Base-by-base conservation (phyloP, 2,329 filamentous ascomycete species). In the Cryphonectria radicalis region DNA sequence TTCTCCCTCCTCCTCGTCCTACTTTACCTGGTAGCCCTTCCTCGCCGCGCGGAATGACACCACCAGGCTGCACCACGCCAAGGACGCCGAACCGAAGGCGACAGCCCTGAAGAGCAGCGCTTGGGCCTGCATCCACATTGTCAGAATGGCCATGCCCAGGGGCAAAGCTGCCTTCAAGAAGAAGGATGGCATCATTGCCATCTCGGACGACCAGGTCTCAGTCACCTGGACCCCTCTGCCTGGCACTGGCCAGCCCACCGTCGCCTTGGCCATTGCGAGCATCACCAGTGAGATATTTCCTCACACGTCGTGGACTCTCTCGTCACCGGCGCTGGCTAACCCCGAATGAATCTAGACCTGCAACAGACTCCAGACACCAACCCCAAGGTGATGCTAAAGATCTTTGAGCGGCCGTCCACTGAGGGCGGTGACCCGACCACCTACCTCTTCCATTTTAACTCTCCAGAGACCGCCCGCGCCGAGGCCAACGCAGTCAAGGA, bases 291-390 rank as follows among this genome's bases (percentile, higher is more conserved):
- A 79, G 91, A 25, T 68, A 25, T 68, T 74, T 63, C 62, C 35
- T 3, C 10, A 17, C 28, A 7, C 19, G 3, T 25, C 43, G 13
- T 17, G 25, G 6, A 6, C n/a, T n/a, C 37, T 37, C 42, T 37
- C 46, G 40, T 19, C 25, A 8, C 5, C n/a, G 10, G 25, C 25
- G 19, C 22, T 8, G 37, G 74, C 74, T 77, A 53, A 76, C 73
- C 69, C 68, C 53, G 22, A n/a, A 35, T 43, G 6, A n/a, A n/a
- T 66, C 43, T 76, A 96, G 93, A 98, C 82, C 89, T 99, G 65
- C 95, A 99, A 81, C 95, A 98, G 80, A 98, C 96, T 0, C 95
- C 96, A 17, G 93, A 94, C 72, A 91, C 87, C n/a, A 91, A 90
- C 50, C 85, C 94, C 25, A 98, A 97, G 85, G 94, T 97, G 68